Conservation (phyloP, 2,329 filamentous ascomycete genomes). For the Penicillium sp. region DNA sequence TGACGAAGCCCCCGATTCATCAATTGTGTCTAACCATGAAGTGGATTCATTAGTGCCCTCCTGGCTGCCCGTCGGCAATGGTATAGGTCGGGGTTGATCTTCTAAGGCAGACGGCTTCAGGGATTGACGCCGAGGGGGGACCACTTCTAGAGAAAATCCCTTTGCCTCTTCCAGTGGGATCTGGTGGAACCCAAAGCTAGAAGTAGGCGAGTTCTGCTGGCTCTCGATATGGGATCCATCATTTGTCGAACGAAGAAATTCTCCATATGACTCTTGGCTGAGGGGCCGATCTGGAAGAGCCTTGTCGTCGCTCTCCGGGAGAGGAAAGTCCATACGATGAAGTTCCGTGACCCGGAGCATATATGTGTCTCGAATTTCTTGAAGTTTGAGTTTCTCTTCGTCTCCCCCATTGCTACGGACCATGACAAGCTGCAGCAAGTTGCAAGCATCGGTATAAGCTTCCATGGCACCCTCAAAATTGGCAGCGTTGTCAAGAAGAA, state of each 20-base stretch:
- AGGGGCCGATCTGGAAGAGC: conserved; percentile 69
- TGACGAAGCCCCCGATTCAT: conserved; percentile 80
- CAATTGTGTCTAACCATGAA: conserved; percentile 91
- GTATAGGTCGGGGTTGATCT: conserved; percentile 20
- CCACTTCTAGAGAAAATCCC: conserved; percentile 26
- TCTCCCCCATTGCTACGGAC: conserved; percentile 78
- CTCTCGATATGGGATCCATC: conserved; percentile 28
- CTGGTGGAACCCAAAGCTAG: conserved; percentile 43
- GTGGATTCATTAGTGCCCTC: conserved; percentile 73
- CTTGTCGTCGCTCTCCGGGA: conserved; percentile 59
- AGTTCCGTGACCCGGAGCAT: conserved; percentile 85
- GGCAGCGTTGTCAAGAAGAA: conserved; percentile 91
- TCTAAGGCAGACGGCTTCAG: conserved; percentile 36
- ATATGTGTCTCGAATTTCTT: conserved; percentile 90
- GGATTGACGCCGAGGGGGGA: conserved; percentile 40
- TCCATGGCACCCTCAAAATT: conserved; percentile 89
- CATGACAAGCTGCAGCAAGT: conserved; percentile 83
- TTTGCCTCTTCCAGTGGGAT: conserved; percentile 25
- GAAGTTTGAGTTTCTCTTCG: conserved; percentile 76
- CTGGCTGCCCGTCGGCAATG: conserved; percentile 23
- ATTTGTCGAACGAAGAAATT: conserved; percentile 36
- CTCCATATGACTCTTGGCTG: conserved; percentile 55
- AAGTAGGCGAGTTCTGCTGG: conserved; percentile 47
- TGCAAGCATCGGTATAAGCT: conserved; percentile 88
- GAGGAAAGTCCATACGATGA: conserved; percentile 61